Percentiles rank a stretch among this genome's conserved stretches.
These are phyloP conservation scores for Colletotrichum ledebouriae DNA, from an alignment of 2,329 filamentous ascomycete species.

Conservation along the genomic window DNA sequence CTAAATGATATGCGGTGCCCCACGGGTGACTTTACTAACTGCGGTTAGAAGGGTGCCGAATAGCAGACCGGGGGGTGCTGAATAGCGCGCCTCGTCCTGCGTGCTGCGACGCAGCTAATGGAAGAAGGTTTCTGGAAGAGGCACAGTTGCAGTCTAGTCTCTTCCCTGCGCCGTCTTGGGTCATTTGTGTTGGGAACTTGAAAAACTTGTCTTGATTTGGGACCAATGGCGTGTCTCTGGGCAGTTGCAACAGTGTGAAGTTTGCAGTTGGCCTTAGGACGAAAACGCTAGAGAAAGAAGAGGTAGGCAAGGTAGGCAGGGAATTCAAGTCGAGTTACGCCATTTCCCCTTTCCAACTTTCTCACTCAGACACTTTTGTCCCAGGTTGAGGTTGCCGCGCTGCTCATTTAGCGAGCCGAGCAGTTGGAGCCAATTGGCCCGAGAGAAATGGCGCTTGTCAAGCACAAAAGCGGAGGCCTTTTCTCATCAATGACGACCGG, in stretches of 20 bases:
- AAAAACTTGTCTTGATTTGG: constrained; percentile 10
- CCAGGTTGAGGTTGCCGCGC: constrained; percentile 11
- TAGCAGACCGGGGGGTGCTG: too few species aligned
- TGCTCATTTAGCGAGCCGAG: constrained; percentile 33
- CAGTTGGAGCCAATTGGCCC: constrained; percentile 27
- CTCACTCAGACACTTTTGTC: not conserved
- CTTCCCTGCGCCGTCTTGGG: constrained; percentile 3
- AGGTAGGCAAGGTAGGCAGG: not conserved
- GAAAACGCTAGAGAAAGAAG: not conserved
- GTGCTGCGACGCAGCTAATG: constrained; percentile 2
- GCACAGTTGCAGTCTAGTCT: constrained; percentile 4
- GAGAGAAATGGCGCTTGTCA: constrained; percentile 34
- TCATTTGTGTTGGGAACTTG: not conserved
- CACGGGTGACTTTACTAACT: too few species aligned
- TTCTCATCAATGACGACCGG: constrained; percentile 25
- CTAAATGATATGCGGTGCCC: too few species aligned
- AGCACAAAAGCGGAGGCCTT: constrained; percentile 26
- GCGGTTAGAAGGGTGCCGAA: too few species aligned
- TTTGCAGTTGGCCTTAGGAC: not conserved
- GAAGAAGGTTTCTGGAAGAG: constrained; percentile 38
- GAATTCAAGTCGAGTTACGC: constrained; percentile 8
- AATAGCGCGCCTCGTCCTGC: too few species aligned
- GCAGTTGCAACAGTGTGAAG: constrained; percentile 8
- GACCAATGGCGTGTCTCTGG: constrained; percentile 10
- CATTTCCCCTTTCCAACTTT: not conserved